Evolutionary conservation across 495 filamentous ascomycete genomes (phyloP), one percentile per base, ranked within the genome.

Genomic region (Aspergillus ellipticus): DNA sequence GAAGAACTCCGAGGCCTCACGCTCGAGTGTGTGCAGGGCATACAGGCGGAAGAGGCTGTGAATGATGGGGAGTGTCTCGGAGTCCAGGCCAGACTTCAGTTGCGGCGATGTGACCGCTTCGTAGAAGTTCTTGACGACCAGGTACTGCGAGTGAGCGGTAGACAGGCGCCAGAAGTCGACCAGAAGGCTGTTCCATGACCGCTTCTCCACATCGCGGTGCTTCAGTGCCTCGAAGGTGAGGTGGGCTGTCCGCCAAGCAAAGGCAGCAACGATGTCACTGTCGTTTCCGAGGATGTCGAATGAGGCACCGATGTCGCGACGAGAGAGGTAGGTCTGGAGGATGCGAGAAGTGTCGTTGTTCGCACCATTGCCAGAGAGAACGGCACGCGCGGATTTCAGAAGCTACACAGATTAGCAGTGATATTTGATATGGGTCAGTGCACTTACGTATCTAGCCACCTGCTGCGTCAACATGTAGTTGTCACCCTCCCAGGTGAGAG

Each of bases 381-480:
- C 84, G 16, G 82, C 74, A 39, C 85, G 81, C 3, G 85, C 85
- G 43, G 82, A 81, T 72, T 86, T 86, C 47, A 86, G 72, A 35
- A 86, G 74, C 72, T 74, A 48, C 42, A 42, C 5, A 29, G 9
- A 46, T 58, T 24, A 61, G 65, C 48, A 16, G 16, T 1, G 19
- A 11, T 10, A 41, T 8, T 13, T n/a, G n/a, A 6, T 13, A 3
- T 48, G n/a, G 10, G 16, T 26, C 42, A 37, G 15, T 2, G n/a
- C 35, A 63, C 71, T 56, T 67, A 79, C 73, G 61, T 89, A 89
- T 58, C 86, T 77, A 4, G 85, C 83, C n/a, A 89, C 86, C 73
- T 91, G 88, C 62, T 90, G 88, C 31, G 85, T 85, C 45, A 90
- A 72, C 84, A 90, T 89, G 64, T 86, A 89, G 72, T 90, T 90